A percentile compares a stretch with the other conserved stretches of the same genome.
Conservation (phyloP, 1,284 basidiomycete species). For the Microstroma glucosiphilum region DNA sequence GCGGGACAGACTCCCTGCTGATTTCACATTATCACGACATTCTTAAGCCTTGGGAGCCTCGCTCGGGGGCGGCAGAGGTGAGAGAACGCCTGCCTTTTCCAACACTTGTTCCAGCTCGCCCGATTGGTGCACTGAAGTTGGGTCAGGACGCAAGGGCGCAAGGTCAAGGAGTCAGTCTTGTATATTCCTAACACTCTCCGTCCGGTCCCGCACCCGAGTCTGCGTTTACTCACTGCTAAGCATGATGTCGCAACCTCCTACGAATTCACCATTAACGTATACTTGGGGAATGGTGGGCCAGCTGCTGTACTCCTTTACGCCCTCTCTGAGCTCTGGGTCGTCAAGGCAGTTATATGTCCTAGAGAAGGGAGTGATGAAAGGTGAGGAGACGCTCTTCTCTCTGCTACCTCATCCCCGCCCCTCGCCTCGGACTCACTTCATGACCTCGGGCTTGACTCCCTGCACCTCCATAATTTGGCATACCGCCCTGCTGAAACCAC, state of each 20-base stretch:
- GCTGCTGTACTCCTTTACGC: constrained; percentile 89
- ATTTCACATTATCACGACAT: too few species aligned
- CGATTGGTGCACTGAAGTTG: constrained; percentile 70
- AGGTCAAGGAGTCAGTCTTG: not conserved
- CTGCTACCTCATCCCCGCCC: not conserved
- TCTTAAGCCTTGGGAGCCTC: too few species aligned
- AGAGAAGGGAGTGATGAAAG: not conserved
- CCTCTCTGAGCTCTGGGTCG: constrained; percentile 72
- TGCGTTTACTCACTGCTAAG: constrained; percentile 69
- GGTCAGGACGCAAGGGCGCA: not conserved
- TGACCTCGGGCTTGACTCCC: constrained; percentile 60
- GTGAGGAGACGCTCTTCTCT: not conserved
- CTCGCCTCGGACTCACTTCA: constrained; percentile 20
- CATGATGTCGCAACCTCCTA: constrained; percentile 93
- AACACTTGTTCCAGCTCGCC: constrained; percentile 85
- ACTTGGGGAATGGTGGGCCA: constrained; percentile 98
- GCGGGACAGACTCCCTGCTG: too few species aligned
- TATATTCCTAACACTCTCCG: too few species aligned
- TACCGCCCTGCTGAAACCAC: constrained; percentile 87
- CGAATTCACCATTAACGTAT: constrained; percentile 88
- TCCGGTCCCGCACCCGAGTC: too few species aligned
- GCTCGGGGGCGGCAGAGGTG: constrained; percentile 57
- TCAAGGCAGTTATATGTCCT: constrained; percentile 78
- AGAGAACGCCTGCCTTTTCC: constrained; percentile 9
- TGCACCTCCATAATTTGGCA: constrained; percentile 85